These are phyloP conservation scores for Chenopodium quinoa DNA, from an alignment of 148 eudicot species.

Conservation along the genomic window DNA sequence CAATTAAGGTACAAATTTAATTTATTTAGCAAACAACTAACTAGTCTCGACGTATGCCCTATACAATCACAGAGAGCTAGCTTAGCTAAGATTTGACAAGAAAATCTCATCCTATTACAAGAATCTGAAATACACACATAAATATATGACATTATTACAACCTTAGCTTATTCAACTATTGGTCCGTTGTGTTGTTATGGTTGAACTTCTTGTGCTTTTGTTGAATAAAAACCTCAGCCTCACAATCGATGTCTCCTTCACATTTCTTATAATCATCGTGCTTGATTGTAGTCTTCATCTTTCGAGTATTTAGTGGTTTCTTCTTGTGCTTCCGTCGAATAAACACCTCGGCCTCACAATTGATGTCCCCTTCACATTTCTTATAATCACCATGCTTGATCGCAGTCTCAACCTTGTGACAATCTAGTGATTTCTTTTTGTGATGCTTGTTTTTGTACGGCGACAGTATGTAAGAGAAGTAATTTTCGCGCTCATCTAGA, in stretches of 20 bases:
- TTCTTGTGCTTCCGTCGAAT: conserved; percentile 23
- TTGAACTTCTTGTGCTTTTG: conserved; percentile 21
- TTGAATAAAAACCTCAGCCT: conserved; percentile 29
- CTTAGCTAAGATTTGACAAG: too few species aligned
- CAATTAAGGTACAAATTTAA: too few species aligned
- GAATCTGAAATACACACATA: background rate
- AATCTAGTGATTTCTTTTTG: background rate
- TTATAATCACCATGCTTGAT: conserved; percentile 3
- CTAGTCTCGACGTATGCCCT: too few species aligned
- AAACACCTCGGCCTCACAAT: conserved; percentile 32
- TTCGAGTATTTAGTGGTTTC: background rate
- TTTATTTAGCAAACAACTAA: too few species aligned
- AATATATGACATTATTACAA: background rate
- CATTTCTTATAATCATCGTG: conserved; percentile 7
- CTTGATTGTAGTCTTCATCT: background rate
- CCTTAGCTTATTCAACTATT: background rate
- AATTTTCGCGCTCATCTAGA: conserved; percentile 30
- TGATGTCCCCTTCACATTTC: conserved; percentile 20
- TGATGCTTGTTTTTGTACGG: conserved; percentile 8
- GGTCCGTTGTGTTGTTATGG: background rate
- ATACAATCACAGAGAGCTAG: too few species aligned
- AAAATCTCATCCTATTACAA: too few species aligned
- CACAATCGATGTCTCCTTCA: conserved; percentile 28
- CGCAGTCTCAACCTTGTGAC: conserved; percentile 6
- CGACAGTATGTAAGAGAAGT: conserved; percentile 23